These are phyloP conservation scores for Eucalyptus virginea DNA, from an alignment of 345 rosid genomes.

Conservation along the genomic window DNA sequence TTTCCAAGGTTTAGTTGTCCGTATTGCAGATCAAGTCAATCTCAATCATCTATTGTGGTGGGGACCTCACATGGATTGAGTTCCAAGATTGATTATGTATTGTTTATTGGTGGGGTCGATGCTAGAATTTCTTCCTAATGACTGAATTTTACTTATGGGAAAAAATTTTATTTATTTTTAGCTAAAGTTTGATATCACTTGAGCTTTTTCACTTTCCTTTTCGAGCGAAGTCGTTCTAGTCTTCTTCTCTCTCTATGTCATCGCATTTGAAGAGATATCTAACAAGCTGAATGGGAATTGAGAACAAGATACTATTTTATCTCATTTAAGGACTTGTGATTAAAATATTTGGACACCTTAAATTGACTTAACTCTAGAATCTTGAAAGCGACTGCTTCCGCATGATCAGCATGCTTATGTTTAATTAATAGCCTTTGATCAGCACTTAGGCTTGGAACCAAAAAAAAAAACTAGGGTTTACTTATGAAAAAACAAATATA, in stretches of 20 bases:
- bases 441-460: background rate
- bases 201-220: background rate
- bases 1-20: background rate
- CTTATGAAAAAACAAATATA: background rate
- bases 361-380: background rate
- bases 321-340: background rate
- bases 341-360: background rate
- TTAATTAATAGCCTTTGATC: background rate
- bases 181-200: background rate
- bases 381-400: background rate
- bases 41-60: background rate
- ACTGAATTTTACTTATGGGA: accelerated
- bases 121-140: background rate
- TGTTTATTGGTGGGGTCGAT: background rate
- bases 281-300: background rate
- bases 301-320: background rate
- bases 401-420: background rate
- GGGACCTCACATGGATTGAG: background rate
- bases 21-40: background rate
- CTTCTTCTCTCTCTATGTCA: background rate
- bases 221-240: background rate
- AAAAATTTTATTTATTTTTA: too few species aligned
- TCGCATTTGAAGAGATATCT: background rate
- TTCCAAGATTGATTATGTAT: background rate
- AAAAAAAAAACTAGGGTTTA: background rate